Percentiles rank a stretch among this genome's conserved stretches.
phyloP scores from a whole-genome alignment of 768 basidiomycete genomes.

The Lyophyllum decastes region DNA sequence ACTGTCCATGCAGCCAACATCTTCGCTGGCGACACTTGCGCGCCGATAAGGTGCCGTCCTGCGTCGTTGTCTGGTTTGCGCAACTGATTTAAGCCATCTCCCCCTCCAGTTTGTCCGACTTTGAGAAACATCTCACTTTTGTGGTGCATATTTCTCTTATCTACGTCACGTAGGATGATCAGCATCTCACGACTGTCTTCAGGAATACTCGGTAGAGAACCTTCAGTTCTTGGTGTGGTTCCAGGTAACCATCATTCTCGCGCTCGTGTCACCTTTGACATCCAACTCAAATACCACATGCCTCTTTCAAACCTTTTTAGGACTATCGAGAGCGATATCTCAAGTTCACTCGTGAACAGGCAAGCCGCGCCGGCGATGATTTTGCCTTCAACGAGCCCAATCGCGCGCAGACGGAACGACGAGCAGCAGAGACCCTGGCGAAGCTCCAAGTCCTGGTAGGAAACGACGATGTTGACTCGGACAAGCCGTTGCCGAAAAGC shows the following conservation, averaged over 20 bases:
- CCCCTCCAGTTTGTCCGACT: conserved; percentile 28
- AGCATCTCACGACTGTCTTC: conserved; percentile 19
- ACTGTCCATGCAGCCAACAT: conserved; percentile 26
- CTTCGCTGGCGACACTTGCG: conserved; percentile 39
- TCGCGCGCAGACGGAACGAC: conserved; percentile 8
- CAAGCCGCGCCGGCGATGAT: conserved; percentile 23
- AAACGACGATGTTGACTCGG: conserved; percentile 18
- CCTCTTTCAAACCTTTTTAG: conserved; percentile 21
- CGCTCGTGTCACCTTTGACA: not conserved
- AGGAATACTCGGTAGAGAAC: conserved; percentile 33
- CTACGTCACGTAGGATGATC: conserved; percentile 7
- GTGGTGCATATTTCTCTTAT: conserved; percentile 23
- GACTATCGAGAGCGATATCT: conserved; percentile 38
- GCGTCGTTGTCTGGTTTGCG: not conserved
- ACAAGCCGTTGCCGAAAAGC: not conserved
- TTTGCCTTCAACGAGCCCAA: conserved; percentile 17
- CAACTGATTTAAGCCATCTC: conserved; percentile 2
- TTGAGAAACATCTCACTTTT: conserved; percentile 26
- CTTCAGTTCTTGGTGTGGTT: conserved; percentile 39
- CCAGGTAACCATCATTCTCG: conserved; percentile 21
- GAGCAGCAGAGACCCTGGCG: conserved; percentile 11
- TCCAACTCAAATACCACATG: too few relatives aligned
- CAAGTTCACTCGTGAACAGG: conserved; percentile 22
- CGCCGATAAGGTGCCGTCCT: conserved; percentile 33
- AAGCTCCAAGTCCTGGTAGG: conserved; percentile 10